phyloP scores from a whole-genome alignment of 768 basidiomycete species.

The Russula foetens region DNA sequence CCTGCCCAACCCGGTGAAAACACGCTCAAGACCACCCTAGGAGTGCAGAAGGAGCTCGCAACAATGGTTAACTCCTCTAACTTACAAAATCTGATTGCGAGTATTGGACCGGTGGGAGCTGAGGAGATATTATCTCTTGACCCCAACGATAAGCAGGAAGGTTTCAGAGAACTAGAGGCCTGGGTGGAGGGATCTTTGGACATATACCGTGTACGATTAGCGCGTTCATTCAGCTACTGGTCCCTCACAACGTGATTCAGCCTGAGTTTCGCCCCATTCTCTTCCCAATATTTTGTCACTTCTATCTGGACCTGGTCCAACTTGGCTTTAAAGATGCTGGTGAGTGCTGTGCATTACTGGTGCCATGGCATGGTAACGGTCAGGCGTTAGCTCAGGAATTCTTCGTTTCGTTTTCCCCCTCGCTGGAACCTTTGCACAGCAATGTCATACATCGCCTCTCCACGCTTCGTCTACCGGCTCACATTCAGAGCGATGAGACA shows the following conservation, averaged over 20 bases:
- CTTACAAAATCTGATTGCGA: constrained; percentile 69
- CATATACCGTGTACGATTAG: constrained; percentile 69
- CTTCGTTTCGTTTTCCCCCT: constrained; percentile 59
- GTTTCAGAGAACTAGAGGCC: constrained; percentile 75
- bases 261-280: constrained; percentile 90
- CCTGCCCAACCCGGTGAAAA: constrained; percentile 62
- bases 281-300: constrained; percentile 95
- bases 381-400: constrained; percentile 57
- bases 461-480: constrained; percentile 70
- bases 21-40: constrained; percentile 55
- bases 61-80: constrained; percentile 62
- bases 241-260: constrained; percentile 32
- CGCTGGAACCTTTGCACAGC: constrained; percentile 58
- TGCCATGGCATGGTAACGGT: constrained; percentile 16
- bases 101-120: constrained; percentile 69
- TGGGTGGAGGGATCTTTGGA: constrained; percentile 90
- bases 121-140: constrained; percentile 77
- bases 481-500: constrained; percentile 75
- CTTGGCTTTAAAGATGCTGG: constrained; percentile 88
- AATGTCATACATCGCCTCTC: constrained; percentile 69
- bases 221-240: background rate
- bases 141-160: constrained; percentile 80
- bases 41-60: constrained; percentile 58
- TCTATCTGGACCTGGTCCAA: constrained; percentile 90
- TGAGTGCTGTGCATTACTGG: constrained; percentile 30